Percentiles rank a stretch among this genome's conserved stretches.
These are phyloP conservation scores for Eucalyptus lansdowneana DNA, from an alignment of 345 rosid species.

Conservation along the genomic window DNA sequence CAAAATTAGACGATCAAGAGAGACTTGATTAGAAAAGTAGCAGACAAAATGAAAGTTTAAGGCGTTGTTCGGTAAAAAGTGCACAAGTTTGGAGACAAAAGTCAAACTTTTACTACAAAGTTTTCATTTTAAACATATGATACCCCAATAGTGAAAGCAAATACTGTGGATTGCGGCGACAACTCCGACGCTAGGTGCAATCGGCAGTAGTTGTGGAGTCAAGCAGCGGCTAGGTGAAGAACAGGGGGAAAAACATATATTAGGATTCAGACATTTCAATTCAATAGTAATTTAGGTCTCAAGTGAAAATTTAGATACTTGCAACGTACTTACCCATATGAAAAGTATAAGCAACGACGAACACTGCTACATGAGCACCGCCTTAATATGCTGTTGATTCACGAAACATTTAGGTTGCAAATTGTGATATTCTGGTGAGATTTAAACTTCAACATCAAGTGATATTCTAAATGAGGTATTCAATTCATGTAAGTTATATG, in stretches of 20 bases:
- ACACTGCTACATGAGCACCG: not conserved
- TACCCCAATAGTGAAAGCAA: not conserved
- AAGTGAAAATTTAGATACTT: not conserved
- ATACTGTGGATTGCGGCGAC: not conserved
- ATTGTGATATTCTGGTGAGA: not conserved
- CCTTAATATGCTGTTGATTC: not conserved
- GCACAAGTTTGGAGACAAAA: not conserved
- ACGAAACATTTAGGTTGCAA: not conserved
- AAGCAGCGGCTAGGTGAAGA: not conserved
- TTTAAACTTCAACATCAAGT: not conserved
- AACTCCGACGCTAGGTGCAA: not conserved
- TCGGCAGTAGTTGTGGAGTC: not conserved
- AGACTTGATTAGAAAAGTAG: not conserved
- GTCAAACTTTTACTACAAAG: not conserved
- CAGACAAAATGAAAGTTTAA: not conserved
- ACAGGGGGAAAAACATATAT: not conserved
- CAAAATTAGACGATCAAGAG: not conserved
- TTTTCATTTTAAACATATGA: not conserved
- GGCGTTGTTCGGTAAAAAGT: not conserved
- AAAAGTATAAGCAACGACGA: not conserved
- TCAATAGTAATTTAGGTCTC: not conserved
- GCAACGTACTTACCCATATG: not conserved
- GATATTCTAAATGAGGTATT: not conserved
- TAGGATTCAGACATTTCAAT: not conserved
- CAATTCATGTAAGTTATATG: not conserved